phyloP scores from a whole-genome alignment of 495 filamentous ascomycete species.

The Hypoxylon intermedium region DNA sequence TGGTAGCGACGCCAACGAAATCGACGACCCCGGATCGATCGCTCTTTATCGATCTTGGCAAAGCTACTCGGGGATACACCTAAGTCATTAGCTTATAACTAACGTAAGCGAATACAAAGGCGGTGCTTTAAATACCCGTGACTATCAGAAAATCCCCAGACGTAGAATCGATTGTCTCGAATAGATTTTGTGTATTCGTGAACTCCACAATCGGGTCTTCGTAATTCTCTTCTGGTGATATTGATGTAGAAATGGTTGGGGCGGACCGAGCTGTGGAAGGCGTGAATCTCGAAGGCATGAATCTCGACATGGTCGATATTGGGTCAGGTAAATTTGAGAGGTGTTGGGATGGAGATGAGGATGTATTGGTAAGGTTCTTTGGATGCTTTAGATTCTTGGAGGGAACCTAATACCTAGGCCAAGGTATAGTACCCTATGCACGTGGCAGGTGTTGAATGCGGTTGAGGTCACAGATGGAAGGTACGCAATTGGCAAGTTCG shows the following conservation, averaged over 20 bases:
- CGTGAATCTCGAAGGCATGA: background rate
- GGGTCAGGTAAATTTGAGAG: too few species aligned
- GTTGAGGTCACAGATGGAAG: too few species aligned
- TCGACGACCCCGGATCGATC: constrained; percentile 22
- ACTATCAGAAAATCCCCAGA: constrained; percentile 2
- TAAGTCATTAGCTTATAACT: constrained; percentile 9
- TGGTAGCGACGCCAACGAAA: constrained; percentile 3
- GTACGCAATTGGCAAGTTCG: too few species aligned
- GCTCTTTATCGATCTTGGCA: constrained; percentile 20
- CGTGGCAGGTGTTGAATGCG: too few species aligned
- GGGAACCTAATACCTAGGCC: too few species aligned
- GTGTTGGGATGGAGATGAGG: too few species aligned
- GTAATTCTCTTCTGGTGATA: background rate
- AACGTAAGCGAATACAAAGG: background rate
- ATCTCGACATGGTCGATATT: too few species aligned
- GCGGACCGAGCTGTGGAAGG: background rate
- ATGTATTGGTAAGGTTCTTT: too few species aligned
- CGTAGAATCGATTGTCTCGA: constrained; percentile 3
- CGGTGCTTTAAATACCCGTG: background rate
- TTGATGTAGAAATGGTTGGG: background rate
- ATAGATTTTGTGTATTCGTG: constrained; percentile 3
- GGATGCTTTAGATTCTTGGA: too few species aligned
- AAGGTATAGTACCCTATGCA: too few species aligned
- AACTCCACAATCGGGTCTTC: constrained; percentile 3
- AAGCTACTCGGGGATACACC: constrained; percentile 4